A percentile compares a stretch with the other conserved stretches of the same genome.
Evolutionary conservation across 495 filamentous ascomycete species (phyloP).

Genomic region (Podospora pseudocomata): DNA sequence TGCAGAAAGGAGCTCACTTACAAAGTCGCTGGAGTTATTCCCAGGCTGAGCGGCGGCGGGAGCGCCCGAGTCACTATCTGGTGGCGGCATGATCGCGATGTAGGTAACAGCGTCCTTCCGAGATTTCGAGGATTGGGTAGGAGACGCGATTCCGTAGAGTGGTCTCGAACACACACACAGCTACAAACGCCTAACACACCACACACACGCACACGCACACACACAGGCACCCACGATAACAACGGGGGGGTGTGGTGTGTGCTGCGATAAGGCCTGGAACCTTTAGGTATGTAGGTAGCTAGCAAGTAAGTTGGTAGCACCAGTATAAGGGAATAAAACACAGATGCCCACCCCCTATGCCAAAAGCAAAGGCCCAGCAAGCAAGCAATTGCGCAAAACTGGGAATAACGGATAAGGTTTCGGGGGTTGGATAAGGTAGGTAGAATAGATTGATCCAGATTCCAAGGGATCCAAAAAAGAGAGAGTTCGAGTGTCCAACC

Average conservation of each 20-base stretch:
- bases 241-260: background rate
- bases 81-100: slow-evolving; percentile 40
- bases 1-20: slow-evolving; percentile 27
- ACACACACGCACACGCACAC: background rate
- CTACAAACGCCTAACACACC: background rate
- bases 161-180: background rate
- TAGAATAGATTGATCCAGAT: background rate
- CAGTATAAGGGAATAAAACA: background rate
- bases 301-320: background rate
- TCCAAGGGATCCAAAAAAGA: background rate
- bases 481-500: background rate
- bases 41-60: slow-evolving; percentile 38
- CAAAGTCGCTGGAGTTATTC: slow-evolving; percentile 51
- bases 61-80: slow-evolving; percentile 36
- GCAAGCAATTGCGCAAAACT: background rate
- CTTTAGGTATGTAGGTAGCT: background rate
- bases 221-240: background rate
- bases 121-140: background rate
- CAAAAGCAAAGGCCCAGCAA: too few species aligned
- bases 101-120: background rate
- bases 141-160: background rate
- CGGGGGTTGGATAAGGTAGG: background rate
- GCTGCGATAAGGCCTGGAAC: slow-evolving; percentile 4
- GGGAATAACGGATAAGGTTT: background rate
- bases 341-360: background rate